phyloP scores from a whole-genome alignment of 352 stramenopile genomes.

The Pythium periplocum region DNA sequence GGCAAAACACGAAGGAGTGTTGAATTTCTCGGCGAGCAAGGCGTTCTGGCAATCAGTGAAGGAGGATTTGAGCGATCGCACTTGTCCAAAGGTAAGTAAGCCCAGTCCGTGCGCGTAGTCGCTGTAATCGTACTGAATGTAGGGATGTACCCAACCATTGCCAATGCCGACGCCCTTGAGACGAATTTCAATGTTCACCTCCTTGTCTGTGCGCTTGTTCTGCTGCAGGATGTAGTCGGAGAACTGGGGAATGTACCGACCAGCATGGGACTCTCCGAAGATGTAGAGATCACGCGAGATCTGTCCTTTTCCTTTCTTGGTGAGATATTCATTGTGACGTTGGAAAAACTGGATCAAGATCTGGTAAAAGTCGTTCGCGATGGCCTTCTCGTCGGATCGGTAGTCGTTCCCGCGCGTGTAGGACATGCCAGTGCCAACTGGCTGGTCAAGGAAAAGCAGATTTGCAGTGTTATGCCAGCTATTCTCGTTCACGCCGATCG shows the following conservation, averaged over 20 bases:
- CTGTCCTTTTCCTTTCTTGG: slow-evolving; percentile 26
- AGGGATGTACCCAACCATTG: slow-evolving; percentile 96
- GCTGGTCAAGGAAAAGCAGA: slow-evolving; percentile 82
- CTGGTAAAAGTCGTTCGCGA: slow-evolving; percentile 88
- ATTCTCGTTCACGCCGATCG: slow-evolving; percentile 56
- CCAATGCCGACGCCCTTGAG: slow-evolving; percentile 92
- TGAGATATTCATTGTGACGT: slow-evolving; percentile 73
- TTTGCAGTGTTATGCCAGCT: slow-evolving; percentile 76
- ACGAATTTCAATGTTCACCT: slow-evolving; percentile 38
- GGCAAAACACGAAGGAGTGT: slow-evolving; percentile 74
- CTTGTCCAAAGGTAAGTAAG: slow-evolving; percentile 83
- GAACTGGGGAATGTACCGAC: slow-evolving; percentile 97
- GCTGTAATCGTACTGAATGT: slow-evolving; percentile 95
- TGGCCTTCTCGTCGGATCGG: slow-evolving; percentile 31
- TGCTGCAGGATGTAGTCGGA: slow-evolving; percentile 89
- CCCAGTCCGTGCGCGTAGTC: slow-evolving; percentile 91
- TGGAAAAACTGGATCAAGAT: slow-evolving; percentile 93
- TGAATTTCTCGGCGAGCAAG: slow-evolving; percentile 73
- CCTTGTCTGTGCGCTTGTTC: slow-evolving; percentile 43
- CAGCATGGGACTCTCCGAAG: slow-evolving; percentile 95
- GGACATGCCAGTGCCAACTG: slow-evolving; percentile 77
- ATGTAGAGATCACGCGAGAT: slow-evolving; percentile 88
- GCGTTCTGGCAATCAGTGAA: slow-evolving; percentile 66
- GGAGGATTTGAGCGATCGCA: slow-evolving; percentile 51
- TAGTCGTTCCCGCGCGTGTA: slow-evolving; percentile 50